Conservation (phyloP, 768 basidiomycete genomes). For the Pisolithus sp. region DNA sequence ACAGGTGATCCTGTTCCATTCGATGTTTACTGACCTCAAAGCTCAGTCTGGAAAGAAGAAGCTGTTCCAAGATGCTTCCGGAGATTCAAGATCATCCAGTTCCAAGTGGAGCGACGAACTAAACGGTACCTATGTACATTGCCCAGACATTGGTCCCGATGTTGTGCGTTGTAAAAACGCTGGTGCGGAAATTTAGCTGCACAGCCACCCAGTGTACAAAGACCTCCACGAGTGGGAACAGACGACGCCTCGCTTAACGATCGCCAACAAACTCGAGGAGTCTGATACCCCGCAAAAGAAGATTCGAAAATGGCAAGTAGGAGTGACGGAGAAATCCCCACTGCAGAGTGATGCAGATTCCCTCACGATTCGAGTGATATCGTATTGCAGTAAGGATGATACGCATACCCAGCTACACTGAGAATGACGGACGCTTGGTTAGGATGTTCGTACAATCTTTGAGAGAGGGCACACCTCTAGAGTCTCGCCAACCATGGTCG, state of each 20-base stretch:
- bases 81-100: not conserved
- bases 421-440: too few species aligned
- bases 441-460: too few species aligned
- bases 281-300: slow-evolving; percentile 3
- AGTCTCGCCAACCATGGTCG: slow-evolving; percentile 2
- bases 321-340: not conserved
- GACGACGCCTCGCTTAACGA: not conserved
- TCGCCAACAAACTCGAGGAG: not conserved
- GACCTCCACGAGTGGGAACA: not conserved
- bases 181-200: not conserved
- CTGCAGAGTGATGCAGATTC: not conserved
- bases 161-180: not conserved
- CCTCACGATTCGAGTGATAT: not conserved
- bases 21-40: not conserved
- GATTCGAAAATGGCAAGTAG: not conserved
- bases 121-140: not conserved
- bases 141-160: not conserved
- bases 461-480: not conserved
- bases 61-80: not conserved
- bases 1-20: not conserved
- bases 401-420: too few species aligned
- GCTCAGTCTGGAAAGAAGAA: not conserved
- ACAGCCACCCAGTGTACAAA: not conserved
- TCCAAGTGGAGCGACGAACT: not conserved
- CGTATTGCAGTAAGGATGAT: not conserved